These are phyloP conservation scores for Echeveria elegans DNA, from an alignment of 164 flowering plant genomes.

Conservation along the genomic window DNA sequence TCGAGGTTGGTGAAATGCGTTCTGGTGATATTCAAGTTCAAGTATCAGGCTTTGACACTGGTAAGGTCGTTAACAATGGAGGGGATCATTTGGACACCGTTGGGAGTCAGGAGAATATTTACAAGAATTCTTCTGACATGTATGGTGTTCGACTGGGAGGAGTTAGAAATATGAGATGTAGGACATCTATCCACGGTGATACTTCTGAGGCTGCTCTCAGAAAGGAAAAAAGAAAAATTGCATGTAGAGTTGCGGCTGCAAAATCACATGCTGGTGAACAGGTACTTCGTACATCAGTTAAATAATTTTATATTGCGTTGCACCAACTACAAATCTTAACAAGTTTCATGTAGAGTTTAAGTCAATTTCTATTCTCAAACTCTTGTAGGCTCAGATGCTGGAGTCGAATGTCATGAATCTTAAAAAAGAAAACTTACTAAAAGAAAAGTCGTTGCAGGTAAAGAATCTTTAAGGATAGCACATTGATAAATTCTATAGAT, in stretches of 20 bases:
- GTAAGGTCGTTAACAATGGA: neutral
- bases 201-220: neutral
- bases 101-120: neutral
- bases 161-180: neutral
- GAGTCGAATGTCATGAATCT: neutral
- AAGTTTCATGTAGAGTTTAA: neutral
- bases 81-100: neutral
- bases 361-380: neutral
- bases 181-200: neutral
- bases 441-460: neutral
- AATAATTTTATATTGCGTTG: neutral
- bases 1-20: neutral
- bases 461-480: neutral
- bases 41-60: neutral
- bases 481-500: neutral
- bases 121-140: neutral
- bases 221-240: neutral
- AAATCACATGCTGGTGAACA: constrained; percentile 1
- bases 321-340: too few species aligned
- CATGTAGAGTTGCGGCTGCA: neutral
- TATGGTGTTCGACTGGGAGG: neutral
- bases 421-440: neutral
- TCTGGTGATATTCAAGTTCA: neutral
- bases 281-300: neutral
- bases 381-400: neutral